phyloP scores from a whole-genome alignment of 2,329 filamentous ascomycete genomes.

The Talaromyces funiculosus region DNA sequence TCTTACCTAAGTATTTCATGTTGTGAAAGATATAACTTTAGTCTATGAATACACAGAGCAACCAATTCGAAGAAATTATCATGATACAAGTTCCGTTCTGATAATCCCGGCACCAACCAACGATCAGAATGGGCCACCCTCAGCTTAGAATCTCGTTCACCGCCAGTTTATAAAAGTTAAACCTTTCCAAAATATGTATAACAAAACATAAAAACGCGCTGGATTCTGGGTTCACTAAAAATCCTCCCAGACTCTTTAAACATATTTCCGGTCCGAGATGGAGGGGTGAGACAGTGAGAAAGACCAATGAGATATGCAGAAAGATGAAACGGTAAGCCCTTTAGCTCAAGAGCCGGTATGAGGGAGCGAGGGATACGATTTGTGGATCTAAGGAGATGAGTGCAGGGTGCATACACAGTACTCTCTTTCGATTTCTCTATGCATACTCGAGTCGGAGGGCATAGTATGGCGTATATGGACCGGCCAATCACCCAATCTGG shows the following conservation, averaged over 20 bases:
- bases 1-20: not conserved
- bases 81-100: not conserved
- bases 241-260: not conserved
- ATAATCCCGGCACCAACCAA: not conserved
- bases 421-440: not conserved
- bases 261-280: not conserved
- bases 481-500: conserved; percentile 1
- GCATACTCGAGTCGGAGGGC: not conserved
- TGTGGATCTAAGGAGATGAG: not conserved
- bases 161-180: not conserved
- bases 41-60: not conserved
- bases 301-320: not conserved
- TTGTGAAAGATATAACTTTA: too few relatives aligned
- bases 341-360: not conserved
- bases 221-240: conserved; percentile 1
- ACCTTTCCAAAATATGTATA: not conserved
- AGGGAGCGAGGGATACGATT: not conserved
- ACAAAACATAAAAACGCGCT: not conserved
- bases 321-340: not conserved
- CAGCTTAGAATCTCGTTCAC: not conserved
- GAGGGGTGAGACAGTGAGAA: not conserved
- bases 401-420: not conserved
- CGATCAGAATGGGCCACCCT: not conserved
- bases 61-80: not conserved
- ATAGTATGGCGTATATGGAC: not conserved